Evolutionary conservation across 139 green algal species (phyloP).

Genomic region (Micractinium conductrix): DNA sequence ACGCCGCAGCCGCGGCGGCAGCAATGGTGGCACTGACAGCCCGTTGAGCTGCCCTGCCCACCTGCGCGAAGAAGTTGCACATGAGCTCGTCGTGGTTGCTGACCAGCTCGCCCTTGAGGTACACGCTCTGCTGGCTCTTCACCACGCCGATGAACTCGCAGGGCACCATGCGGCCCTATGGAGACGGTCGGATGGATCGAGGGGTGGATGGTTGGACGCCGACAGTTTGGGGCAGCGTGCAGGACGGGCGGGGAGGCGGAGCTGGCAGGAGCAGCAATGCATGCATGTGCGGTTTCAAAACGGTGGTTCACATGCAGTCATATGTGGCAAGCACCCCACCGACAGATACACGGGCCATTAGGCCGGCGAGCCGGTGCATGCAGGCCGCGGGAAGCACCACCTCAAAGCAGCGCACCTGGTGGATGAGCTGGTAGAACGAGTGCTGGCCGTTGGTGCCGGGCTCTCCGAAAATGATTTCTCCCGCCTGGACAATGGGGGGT

Average conservation of each 20-base stretch:
- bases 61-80: constrained; percentile 99
- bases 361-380: no score
- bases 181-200: background rate
- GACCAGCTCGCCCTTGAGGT: constrained; percentile 94
- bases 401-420: constrained; percentile 40
- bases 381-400: no score
- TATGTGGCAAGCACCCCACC: no score
- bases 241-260: no score
- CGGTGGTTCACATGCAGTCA: no score
- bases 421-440: constrained; percentile 97
- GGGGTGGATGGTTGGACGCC: no score
- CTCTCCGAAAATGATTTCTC: constrained; percentile 99
- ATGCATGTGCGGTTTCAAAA: no score
- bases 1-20: no score
- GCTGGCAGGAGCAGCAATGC: no score
- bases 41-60: background rate
- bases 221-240: no score
- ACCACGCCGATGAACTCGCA: constrained; percentile 99
- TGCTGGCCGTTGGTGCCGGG: constrained; percentile 99
- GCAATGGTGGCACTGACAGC: no score
- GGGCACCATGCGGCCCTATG: constrained; percentile 88
- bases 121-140: constrained; percentile 93
- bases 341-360: no score
- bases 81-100: constrained; percentile 99
- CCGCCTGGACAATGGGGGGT: constrained; percentile 24